Evolutionary conservation across 805 yeast genomes (phyloP).

Genomic region (Candida krabiensis): DNA sequence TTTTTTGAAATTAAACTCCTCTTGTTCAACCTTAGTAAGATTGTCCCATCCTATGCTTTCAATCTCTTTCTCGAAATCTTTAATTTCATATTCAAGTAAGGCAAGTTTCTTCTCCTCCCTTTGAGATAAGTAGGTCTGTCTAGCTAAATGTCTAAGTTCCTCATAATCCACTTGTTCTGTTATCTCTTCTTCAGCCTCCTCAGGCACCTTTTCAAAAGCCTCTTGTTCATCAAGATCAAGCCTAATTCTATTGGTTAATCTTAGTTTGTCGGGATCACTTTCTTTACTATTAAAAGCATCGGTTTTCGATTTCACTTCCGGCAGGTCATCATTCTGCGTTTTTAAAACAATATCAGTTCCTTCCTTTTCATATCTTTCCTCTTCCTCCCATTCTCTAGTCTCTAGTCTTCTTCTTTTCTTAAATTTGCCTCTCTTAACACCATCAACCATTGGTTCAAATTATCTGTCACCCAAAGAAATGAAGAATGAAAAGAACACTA

Average conservation of each 20-base stretch:
- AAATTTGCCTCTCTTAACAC: conserved; percentile 18
- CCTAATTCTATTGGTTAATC: conserved; percentile 3
- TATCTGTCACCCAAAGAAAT: no score
- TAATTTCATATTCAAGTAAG: conserved; percentile 46
- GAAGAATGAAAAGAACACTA: no score
- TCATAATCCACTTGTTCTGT: conserved; percentile 23
- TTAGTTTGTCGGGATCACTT: conserved; percentile 1
- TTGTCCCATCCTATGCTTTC: conserved; percentile 53
- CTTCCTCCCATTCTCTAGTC: background rate
- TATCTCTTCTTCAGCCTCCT: conserved; percentile 10
- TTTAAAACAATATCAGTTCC: background rate
- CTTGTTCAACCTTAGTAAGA: conserved; percentile 46
- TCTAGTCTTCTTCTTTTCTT: conserved; percentile 17
- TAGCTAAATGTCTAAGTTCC: conserved; percentile 44
- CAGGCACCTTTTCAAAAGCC: conserved; percentile 5
- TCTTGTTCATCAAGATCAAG: conserved; percentile 5
- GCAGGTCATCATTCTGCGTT: no score
- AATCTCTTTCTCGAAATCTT: conserved; percentile 49
- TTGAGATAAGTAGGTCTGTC: conserved; percentile 47
- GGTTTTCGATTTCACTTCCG: background rate
- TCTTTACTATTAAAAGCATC: background rate
- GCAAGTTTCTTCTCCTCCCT: conserved; percentile 49
- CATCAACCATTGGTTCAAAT: conserved; percentile 1
- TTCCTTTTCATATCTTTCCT: background rate
- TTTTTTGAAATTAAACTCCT: conserved; percentile 52